A percentile compares a stretch with the other conserved stretches of the same genome.
Conservation (phyloP, 1,284 basidiomycete species). For the Cutaneotrichosporon cutaneum region DNA sequence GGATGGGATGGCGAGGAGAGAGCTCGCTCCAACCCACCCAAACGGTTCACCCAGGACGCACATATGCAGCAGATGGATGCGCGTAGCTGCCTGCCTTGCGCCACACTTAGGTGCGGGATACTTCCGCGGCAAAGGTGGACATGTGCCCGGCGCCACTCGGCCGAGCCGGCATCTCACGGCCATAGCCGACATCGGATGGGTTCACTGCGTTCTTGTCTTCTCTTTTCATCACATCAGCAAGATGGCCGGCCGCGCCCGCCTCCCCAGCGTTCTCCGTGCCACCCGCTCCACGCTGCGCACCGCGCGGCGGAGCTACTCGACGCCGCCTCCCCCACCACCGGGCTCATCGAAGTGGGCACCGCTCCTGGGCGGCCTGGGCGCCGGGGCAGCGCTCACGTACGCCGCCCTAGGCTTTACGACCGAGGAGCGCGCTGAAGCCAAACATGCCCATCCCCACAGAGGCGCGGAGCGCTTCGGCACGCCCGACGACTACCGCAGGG, state of each 20-base stretch:
- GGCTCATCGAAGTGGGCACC: background rate
- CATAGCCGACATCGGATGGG: too few relatives aligned
- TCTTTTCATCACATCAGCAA: background rate
- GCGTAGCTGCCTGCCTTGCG: too few relatives aligned
- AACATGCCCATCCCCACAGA: too few relatives aligned
- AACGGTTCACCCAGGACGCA: too few relatives aligned
- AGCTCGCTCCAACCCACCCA: too few relatives aligned
- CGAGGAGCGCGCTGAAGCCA: background rate
- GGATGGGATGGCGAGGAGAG: too few relatives aligned
- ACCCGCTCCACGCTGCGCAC: background rate
- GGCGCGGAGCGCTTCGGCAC: constrained; percentile 13
- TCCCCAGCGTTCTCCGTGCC: background rate
- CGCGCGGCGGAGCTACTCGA: background rate
- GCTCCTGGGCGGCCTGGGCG: background rate
- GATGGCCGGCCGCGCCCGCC: background rate
- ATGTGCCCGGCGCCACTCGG: background rate
- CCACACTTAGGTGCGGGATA: too few relatives aligned
- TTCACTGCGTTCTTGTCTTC: background rate
- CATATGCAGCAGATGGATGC: too few relatives aligned
- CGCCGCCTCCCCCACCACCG: background rate
- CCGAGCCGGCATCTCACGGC: background rate
- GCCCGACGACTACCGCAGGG: constrained; percentile 16
- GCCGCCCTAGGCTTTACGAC: background rate
- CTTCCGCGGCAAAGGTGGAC: too few relatives aligned
- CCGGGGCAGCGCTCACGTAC: background rate